Conservation (phyloP, 306 rosid genomes). For the Purshia tridentata region DNA sequence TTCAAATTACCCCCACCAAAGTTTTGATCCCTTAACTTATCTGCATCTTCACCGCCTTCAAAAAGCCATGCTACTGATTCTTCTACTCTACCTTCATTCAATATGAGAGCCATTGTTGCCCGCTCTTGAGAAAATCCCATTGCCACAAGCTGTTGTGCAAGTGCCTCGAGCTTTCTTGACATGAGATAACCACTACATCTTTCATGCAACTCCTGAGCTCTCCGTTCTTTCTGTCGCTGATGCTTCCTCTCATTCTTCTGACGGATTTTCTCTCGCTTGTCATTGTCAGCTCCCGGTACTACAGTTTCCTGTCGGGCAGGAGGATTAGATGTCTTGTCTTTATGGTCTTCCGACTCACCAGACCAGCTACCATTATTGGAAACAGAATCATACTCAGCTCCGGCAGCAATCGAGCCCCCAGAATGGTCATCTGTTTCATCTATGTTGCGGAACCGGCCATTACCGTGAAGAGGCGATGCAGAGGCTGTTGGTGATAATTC, state of each 20-base stretch:
- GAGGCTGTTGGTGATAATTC: conserved; percentile 54
- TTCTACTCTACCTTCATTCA: conserved; percentile 89
- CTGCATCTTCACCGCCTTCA: conserved; percentile 71
- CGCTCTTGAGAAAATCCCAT: conserved; percentile 93
- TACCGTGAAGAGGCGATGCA: conserved; percentile 57
- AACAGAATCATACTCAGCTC: conserved; percentile 85
- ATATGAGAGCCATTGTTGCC: conserved; percentile 83
- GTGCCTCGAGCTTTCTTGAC: conserved; percentile 92
- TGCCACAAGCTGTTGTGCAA: conserved; percentile 80
- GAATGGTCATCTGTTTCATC: conserved; percentile 91
- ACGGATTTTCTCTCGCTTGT: conserved; percentile 91
- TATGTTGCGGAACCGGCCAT: conserved; percentile 84
- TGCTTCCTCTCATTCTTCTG: conserved; percentile 94
- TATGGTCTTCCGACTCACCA: conserved; percentile 96
- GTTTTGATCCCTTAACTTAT: conserved; percentile 46
- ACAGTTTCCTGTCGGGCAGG: conserved; percentile 48
- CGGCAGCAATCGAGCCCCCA: conserved; percentile 51
- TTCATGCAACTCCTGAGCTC: conserved; percentile 94
- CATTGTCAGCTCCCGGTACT: conserved; percentile 92
- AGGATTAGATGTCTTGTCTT: conserved; percentile 61
- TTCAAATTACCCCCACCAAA: conserved; percentile 58
- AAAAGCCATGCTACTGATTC: conserved; percentile 84
- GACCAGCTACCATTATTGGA: conserved; percentile 98
- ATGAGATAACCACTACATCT: conserved; percentile 80
- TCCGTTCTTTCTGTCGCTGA: conserved; percentile 96